Percentiles rank a stretch among this genome's conserved stretches.
Conservation (phyloP, 805 yeast species). For the Ogataea polymorpha region DNA sequence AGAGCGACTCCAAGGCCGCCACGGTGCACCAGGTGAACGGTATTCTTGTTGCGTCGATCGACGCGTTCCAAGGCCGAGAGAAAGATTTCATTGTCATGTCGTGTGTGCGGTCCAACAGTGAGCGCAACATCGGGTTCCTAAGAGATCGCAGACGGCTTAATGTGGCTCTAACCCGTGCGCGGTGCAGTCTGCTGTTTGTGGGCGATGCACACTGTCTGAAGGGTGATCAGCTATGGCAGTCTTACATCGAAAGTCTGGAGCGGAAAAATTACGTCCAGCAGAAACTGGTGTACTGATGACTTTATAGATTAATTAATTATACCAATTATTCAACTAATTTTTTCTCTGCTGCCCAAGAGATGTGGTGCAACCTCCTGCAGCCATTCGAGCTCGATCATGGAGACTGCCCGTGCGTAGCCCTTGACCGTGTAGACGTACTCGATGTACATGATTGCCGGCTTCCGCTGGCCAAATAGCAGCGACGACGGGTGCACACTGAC, state of each 20-base stretch:
- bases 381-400: slow-evolving; percentile 80
- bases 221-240: slow-evolving; percentile 49
- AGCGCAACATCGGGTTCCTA: slow-evolving; percentile 58
- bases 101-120: slow-evolving; percentile 66
- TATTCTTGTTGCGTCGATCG: slow-evolving; percentile 59
- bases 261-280: slow-evolving; percentile 32
- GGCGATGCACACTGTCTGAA: slow-evolving; percentile 57
- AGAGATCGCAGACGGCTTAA: slow-evolving; percentile 61
- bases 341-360: slow-evolving; percentile 42
- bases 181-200: slow-evolving; percentile 54
- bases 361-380: slow-evolving; percentile 78
- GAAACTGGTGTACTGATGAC: slow-evolving; percentile 5
- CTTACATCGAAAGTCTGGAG: slow-evolving; percentile 42
- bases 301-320: not conserved
- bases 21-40: slow-evolving; percentile 47
- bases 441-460: slow-evolving; percentile 89
- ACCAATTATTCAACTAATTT: slow-evolving; percentile 2
- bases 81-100: slow-evolving; percentile 77
- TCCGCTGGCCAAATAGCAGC: slow-evolving; percentile 71
- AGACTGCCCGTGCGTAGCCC: slow-evolving; percentile 90
- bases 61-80: slow-evolving; percentile 91
- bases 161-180: slow-evolving; percentile 72
- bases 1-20: slow-evolving; percentile 37
- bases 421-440: slow-evolving; percentile 92
- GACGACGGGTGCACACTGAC: slow-evolving; percentile 91